Conservation (phyloP, 2,329 filamentous ascomycete genomes). For the Alternaria rosae region DNA sequence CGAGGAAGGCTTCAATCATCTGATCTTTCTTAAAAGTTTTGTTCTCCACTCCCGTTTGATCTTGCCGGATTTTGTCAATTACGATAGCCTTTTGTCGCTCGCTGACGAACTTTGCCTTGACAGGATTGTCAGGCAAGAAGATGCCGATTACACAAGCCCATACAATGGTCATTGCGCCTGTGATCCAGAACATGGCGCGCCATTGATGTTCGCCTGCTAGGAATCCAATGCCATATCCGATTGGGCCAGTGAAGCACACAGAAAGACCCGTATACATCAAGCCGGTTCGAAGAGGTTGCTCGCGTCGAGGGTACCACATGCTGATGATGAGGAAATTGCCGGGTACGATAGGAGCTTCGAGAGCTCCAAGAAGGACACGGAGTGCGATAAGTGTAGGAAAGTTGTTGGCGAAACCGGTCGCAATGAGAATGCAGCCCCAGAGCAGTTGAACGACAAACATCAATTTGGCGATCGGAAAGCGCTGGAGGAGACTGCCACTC, state of each 20-base stretch:
- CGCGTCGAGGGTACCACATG: conserved; percentile 49
- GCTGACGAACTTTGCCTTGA: conserved; percentile 47
- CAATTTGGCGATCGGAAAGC: conserved; percentile 28
- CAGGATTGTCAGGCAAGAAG: conserved; percentile 50
- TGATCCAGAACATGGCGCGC: conserved; percentile 51
- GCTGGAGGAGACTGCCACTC: conserved; percentile 22
- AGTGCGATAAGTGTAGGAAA: conserved; percentile 57
- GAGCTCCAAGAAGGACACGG: conserved; percentile 63
- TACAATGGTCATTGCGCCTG: conserved; percentile 43
- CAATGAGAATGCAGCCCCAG: conserved; percentile 27
- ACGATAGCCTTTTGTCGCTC: conserved; percentile 44
- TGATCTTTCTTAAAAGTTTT: conserved; percentile 56
- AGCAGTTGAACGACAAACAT: conserved; percentile 21
- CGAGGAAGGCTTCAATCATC: conserved; percentile 51
- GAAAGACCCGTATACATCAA: conserved; percentile 42
- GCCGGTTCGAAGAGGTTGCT: conserved; percentile 43
- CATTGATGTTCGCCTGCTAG: conserved; percentile 40
- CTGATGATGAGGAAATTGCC: conserved; percentile 36
- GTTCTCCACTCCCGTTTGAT: conserved; percentile 59
- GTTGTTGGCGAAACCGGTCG: conserved; percentile 22
- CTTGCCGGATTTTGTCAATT: conserved; percentile 47
- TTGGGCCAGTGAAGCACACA: conserved; percentile 48
- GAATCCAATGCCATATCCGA: conserved; percentile 38
- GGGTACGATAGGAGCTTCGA: conserved; percentile 63
- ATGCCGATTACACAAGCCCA: conserved; percentile 42